phyloP scores from a whole-genome alignment of 1,284 basidiomycete genomes.

The Trametes sp. region DNA sequence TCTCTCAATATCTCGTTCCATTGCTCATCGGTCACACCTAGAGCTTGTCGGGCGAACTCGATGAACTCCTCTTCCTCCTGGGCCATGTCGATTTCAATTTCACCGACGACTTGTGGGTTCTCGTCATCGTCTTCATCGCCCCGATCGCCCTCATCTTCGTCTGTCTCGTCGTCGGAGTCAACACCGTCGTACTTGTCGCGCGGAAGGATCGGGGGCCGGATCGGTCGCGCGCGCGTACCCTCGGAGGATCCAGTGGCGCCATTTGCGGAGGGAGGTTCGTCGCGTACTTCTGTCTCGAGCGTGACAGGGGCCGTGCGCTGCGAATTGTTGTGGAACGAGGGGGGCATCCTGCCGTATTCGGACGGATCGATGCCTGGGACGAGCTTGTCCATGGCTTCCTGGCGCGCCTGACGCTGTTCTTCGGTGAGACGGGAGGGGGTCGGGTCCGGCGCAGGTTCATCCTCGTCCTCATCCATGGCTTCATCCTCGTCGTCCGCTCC shows the following conservation, averaged over 20 bases:
- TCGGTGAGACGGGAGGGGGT: conserved; percentile 17
- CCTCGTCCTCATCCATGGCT: conserved; percentile 8
- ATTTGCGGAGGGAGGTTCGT: conserved; percentile 27
- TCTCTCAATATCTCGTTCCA: conserved; percentile 86
- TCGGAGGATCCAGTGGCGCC: conserved; percentile 7
- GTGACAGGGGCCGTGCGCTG: conserved; percentile 66
- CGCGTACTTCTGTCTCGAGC: conserved; percentile 53
- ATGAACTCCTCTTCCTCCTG: conserved; percentile 93
- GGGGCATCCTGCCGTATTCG: conserved; percentile 84
- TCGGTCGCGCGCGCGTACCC: conserved; percentile 45
- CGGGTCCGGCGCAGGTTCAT: conserved; percentile 1
- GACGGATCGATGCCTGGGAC: conserved; percentile 73
- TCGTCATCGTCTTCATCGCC: conserved; percentile 79
- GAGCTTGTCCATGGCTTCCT: conserved; percentile 73
- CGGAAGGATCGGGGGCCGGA: conserved; percentile 79
- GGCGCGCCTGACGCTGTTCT: conserved; percentile 50
- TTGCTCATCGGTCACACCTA: conserved; percentile 86
- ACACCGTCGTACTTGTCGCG: conserved; percentile 86
- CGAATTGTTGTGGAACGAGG: conserved; percentile 70
- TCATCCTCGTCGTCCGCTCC: conserved; percentile 42
- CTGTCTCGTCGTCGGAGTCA: conserved; percentile 85
- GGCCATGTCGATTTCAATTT: conserved; percentile 86
- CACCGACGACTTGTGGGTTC: conserved; percentile 78
- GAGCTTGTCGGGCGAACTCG: conserved; percentile 88
- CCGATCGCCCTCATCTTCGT: conserved; percentile 62